A percentile compares a stretch with the other conserved stretches of the same genome.
Conservation (phyloP, 2,329 filamentous ascomycete genomes). For the Ascochyta rabiei region DNA sequence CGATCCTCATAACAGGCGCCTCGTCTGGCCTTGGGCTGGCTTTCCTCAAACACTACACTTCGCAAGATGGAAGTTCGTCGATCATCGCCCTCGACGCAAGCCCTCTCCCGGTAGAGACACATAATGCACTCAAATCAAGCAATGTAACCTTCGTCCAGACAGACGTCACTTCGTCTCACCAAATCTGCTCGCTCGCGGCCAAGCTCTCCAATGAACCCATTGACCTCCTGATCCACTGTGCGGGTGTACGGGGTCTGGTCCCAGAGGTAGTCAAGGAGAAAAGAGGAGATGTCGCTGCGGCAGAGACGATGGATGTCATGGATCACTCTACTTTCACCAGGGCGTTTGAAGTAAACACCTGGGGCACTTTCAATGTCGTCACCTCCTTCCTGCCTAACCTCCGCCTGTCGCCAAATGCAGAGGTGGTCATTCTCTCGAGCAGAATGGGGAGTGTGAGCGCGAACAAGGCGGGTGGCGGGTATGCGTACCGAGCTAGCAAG, state of each 20-base stretch:
- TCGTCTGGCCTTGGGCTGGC: slow-evolving; percentile 87
- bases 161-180: slow-evolving; percentile 15
- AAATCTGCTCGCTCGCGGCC: slow-evolving; percentile 18
- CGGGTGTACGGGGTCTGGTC: slow-evolving; percentile 54
- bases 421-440: slow-evolving; percentile 50
- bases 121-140: neutral
- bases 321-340: slow-evolving; percentile 45
- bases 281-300: slow-evolving; percentile 44
- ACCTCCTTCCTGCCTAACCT: slow-evolving; percentile 48
- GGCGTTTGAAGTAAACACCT: slow-evolving; percentile 52
- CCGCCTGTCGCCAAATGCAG: slow-evolving; percentile 19
- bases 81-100: slow-evolving; percentile 33
- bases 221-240: slow-evolving; percentile 52
- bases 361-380: slow-evolving; percentile 51
- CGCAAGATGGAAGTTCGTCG: slow-evolving; percentile 5
- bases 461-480: slow-evolving; percentile 51
- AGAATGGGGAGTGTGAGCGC: slow-evolving; percentile 53
- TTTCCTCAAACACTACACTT: slow-evolving; percentile 47
- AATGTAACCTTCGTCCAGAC: slow-evolving; percentile 16
- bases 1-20: slow-evolving; percentile 89
- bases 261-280: slow-evolving; percentile 28
- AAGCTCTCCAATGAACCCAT: slow-evolving; percentile 34
- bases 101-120: slow-evolving; percentile 3
- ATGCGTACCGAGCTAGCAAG: slow-evolving; percentile 57
- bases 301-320: slow-evolving; percentile 52